Evolutionary conservation across 345 rosid genomes (phyloP), one percentile per base, ranked within the genome.

Genomic region (Ceriops tagal): DNA sequence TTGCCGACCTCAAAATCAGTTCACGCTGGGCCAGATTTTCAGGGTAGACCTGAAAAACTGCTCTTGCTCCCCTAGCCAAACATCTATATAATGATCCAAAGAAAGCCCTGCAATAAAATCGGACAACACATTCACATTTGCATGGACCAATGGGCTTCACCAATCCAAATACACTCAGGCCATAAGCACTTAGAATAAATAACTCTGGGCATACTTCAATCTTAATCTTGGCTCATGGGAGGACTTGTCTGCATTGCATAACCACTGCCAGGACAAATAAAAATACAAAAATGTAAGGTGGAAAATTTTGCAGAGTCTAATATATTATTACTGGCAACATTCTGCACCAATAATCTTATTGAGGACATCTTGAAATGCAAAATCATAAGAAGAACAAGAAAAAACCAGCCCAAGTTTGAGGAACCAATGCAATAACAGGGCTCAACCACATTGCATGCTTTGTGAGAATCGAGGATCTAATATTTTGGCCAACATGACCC

Each of bases 21-120:
- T 89, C 95, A 46, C 87, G 93, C 75, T 91, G 98, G 43, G 91
- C 88, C 30, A 82, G 27, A 72, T 81, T 91, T 80, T 89, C 97
- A 61, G 98, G 96, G 76, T 91, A 93, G 64, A 93, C 80, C 79
- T 89, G 98, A 74, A 91, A 88, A 52, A 85, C 95, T 57, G 98
- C 98, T 76, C 92, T 85, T 70, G 93, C 96, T 74, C 98, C 96
- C 75, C 96, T 89, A 61, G 93, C 84, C 72, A 93, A 79, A 77
- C 95, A 83, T 77, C 80, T 82, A 76, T 89, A 93, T 69, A 93
- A 72, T 51, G 97, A 88, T 35, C 91, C 90, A 76, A 93, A 93
- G 84, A 92, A 92, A 31, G 93, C 96, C 91, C 98, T 92, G 20
- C 9, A 28, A 32, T 13, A 26, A 64, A 60, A 49, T 43, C 11